A percentile compares a stretch with the other conserved stretches of the same genome.
These are phyloP conservation scores for Chaetomiaceae sp. DNA, from an alignment of 2,329 filamentous ascomycete genomes.

Conservation along the genomic window DNA sequence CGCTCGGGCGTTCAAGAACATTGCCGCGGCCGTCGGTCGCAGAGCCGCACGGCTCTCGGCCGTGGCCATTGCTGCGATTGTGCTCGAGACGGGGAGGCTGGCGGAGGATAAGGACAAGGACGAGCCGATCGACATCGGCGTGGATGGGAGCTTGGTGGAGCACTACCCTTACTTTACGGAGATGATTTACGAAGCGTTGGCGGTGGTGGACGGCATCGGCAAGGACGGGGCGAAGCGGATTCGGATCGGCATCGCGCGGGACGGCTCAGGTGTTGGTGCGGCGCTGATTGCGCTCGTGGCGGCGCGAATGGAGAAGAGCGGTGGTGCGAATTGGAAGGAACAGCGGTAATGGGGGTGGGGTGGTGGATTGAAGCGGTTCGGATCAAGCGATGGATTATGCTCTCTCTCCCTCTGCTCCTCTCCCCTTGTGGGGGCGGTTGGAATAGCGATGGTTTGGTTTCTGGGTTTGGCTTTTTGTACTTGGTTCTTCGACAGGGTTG, in stretches of 20 bases:
- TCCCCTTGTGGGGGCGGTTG: too few species aligned
- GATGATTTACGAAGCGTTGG: slow-evolving; percentile 77
- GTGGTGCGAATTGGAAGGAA: too few species aligned
- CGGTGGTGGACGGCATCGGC: slow-evolving; percentile 72
- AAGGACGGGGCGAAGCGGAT: slow-evolving; percentile 74
- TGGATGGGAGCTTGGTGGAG: slow-evolving; percentile 90
- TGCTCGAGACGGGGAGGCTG: slow-evolving; percentile 73
- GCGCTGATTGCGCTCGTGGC: slow-evolving; percentile 91
- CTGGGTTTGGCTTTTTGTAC: too few species aligned
- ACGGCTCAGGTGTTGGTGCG: slow-evolving; percentile 91
- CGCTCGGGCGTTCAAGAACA: slow-evolving; percentile 77
- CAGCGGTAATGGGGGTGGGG: too few species aligned
- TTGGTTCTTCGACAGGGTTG: too few species aligned
- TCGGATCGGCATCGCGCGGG: slow-evolving; percentile 92
- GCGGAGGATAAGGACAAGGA: slow-evolving; percentile 49
- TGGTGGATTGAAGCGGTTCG: too few species aligned
- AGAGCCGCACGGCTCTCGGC: slow-evolving; percentile 84
- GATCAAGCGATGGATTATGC: too few species aligned
- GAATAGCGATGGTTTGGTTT: too few species aligned
- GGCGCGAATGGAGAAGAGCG: slow-evolving; percentile 57
- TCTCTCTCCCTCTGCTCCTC: too few species aligned
- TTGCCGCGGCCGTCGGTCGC: slow-evolving; percentile 77
- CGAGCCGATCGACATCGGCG: slow-evolving; percentile 78
- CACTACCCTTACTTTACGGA: slow-evolving; percentile 91
- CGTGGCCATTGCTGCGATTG: slow-evolving; percentile 77